Base-by-base conservation (phyloP, 495 filamentous ascomycete genomes). In the Trichoderma parareesei region DNA sequence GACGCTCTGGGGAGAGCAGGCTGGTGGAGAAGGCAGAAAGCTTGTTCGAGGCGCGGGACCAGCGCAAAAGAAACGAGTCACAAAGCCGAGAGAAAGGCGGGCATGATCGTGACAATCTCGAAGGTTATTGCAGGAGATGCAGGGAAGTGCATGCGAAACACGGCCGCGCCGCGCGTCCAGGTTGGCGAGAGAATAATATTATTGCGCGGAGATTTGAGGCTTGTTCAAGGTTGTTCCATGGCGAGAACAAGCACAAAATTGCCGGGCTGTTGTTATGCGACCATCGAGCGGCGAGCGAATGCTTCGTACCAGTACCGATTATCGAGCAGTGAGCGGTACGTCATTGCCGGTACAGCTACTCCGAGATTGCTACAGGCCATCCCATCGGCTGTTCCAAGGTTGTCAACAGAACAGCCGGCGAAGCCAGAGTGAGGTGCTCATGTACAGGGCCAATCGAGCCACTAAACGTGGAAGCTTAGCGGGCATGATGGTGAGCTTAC, bases 81-180 rank as follows among this genome's bases (percentile, higher is more conserved):
- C 33, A 57, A 57, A 57, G 27, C 37, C 27, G 20, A n/a, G 9
- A 35, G 18, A 11, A 57, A 57, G 18, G 16, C 2, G 27, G 49
- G 20, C 49, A 33, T 37, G 5, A 33, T 27, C 27, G 27, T 27
- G 27, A 27, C 27, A 27, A 27, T 27, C 27, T 27, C 27, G 27
- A 27, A 27, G 27, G 27, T 57, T 57, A 57, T 57, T 57, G 27
- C 53, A 57, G 53, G 53, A 57, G 11, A n/a, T 10, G 27, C 27
- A 57, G 37, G 20, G 53, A 57, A 57, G 37, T 4, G 20, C 53
- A 37, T 57, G 53, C 53, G 53, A 57, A 57, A 57, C 53, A 57
- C 53, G 53, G 53, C 53, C 3, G 27, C 33, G 53, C 53, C 53
- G 53, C 27, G 11, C 4, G 53, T 18, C 53, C 20, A 57, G 53